phyloP scores from a whole-genome alignment of 331 rosid genomes.

The Quercus lobata region DNA sequence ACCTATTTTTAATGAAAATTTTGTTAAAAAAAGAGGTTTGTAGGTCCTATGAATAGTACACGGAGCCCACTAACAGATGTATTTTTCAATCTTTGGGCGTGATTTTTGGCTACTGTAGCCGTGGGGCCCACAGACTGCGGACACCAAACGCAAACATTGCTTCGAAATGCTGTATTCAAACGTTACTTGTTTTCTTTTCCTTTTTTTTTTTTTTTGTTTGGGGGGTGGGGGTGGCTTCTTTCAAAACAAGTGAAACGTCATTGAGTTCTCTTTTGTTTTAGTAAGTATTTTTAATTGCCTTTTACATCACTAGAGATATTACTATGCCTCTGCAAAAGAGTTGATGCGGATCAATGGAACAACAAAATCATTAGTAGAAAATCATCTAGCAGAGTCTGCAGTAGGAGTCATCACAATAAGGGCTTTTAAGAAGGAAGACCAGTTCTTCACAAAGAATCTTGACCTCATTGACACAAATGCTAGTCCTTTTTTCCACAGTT shows the following conservation, averaged over 20 bases:
- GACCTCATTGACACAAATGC: conserved; percentile 55
- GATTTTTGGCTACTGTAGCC: too few species aligned
- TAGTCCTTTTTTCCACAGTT: conserved; percentile 45
- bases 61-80: accelerated
- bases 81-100: too few species aligned
- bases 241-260: too few species aligned
- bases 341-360: conserved; percentile 64
- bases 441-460: conserved; percentile 38
- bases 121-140: too few species aligned
- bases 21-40: too few species aligned
- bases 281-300: neutral
- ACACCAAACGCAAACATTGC: too few species aligned
- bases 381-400: conserved; percentile 53
- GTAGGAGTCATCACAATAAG: conserved; percentile 62
- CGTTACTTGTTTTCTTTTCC: too few species aligned
- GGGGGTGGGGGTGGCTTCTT: too few species aligned
- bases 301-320: conserved; percentile 30
- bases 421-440: conserved; percentile 51
- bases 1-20: too few species aligned
- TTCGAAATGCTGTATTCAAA: too few species aligned
- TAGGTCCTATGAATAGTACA: too few species aligned
- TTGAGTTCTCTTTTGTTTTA: neutral
- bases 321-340: conserved; percentile 49
- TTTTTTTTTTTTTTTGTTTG: too few species aligned
- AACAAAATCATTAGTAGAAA: conserved; percentile 48